Percentiles rank a stretch among this genome's conserved stretches.
phyloP scores from a whole-genome alignment of 2,329 filamentous ascomycete genomes.

The Aureobasidium namibiae region DNA sequence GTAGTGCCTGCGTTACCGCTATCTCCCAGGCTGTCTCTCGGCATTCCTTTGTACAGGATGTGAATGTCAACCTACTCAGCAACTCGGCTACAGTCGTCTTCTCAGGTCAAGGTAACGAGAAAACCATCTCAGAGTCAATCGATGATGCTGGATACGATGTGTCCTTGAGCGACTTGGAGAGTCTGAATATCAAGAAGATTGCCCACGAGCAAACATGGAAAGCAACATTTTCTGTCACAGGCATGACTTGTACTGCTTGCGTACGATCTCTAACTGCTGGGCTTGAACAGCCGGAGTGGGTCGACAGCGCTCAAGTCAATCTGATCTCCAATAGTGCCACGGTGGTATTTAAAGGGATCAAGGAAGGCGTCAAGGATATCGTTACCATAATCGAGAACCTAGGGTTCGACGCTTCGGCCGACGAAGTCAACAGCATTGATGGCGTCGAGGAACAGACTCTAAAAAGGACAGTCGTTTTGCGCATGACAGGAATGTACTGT shows the following conservation, averaged over 20 bases:
- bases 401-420: conserved; percentile 32
- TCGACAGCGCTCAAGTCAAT: conserved; percentile 42
- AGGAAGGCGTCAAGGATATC: conserved; percentile 37
- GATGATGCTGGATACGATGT: conserved; percentile 23
- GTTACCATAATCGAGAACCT: conserved; percentile 42
- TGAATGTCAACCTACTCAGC: conserved; percentile 43
- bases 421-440: conserved; percentile 17
- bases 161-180: conserved; percentile 16
- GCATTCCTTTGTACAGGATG: conserved; percentile 37
- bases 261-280: conserved; percentile 41
- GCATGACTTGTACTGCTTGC: conserved; percentile 53
- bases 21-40: conserved; percentile 40
- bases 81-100: conserved; percentile 41
- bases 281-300: conserved; percentile 37
- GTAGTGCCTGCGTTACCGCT: conserved; percentile 45
- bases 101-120: conserved; percentile 36
- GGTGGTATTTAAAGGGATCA: conserved; percentile 38
- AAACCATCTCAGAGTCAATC: conserved; percentile 37
- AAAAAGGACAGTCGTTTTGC: conserved; percentile 28
- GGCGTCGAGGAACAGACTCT: conserved; percentile 14
- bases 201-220: conserved; percentile 18
- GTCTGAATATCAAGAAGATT: not conserved
- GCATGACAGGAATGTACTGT: conserved; percentile 39
- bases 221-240: conserved; percentile 44
- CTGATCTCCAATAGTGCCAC: conserved; percentile 43